Base-by-base conservation (phyloP, 441 rosid species). In the Mallotus japonicus region DNA sequence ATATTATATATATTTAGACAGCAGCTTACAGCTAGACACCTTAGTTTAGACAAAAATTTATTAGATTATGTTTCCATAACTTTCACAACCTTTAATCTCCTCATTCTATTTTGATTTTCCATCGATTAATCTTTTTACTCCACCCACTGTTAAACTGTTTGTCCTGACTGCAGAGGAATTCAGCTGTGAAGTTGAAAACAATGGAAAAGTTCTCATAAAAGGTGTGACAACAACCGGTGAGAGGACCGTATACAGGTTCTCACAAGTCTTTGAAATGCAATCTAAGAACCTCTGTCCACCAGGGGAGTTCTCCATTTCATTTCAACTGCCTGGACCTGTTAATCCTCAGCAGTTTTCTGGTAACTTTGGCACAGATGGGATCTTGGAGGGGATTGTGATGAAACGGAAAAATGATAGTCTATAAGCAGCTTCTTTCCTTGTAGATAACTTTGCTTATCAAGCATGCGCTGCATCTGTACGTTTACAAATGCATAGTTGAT, bases 301-400 rank as follows among this genome's bases (percentile, higher is more conserved):
- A 0, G 92, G 96, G 65, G 83, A 82, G 58, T 92, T 92, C 57
- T 83, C 96, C 0, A 69, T 92, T 68, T 77, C 85, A 2, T 92
- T 89, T 69, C 77, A 59, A 76, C 85, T 92, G 47, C 96, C 96
- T 0, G 94, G 97, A n/a, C 88, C 89, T 5, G 94, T 92, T 54
- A 71, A 81, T 76, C 86, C 84, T 15, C 80, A 76, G 15, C 87
- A 85, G 70, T 81, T 90, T 55, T 71, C 78, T 1, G 91, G 90
- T 49, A 82, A 72, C 75, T 88, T 87, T 77, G 87, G 87, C 49
- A 75, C 69, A 0, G 88, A 87, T 80, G 96, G 92, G 53, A 83
- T 92, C 71, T 80, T 92, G 10, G 92, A 87, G 76, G 97, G 89
- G 10, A 78, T 84, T 40, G 92, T 92, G 51, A 82, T 80, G 90